A percentile compares a stretch with the other conserved stretches of the same genome.
phyloP scores from a whole-genome alignment of 1,139 yeast species.

The Saccharomyces hybrid region DNA sequence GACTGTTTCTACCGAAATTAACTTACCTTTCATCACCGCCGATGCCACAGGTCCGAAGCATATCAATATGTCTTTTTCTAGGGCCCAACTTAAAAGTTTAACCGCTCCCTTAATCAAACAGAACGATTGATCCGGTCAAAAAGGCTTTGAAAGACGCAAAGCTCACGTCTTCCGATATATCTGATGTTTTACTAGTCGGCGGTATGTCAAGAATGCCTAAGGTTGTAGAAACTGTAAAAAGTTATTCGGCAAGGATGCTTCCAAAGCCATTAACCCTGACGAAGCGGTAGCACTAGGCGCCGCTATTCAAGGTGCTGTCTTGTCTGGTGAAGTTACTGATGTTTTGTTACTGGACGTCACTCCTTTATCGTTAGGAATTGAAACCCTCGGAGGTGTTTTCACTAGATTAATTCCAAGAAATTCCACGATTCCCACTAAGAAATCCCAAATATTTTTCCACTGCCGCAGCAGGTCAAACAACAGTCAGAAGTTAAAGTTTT shows the following conservation, averaged over 20 bases:
- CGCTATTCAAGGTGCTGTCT: constrained; percentile 98
- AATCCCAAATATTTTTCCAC: constrained; percentile 96
- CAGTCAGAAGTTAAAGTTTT: constrained; percentile 97
- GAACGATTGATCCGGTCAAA: constrained; percentile 93
- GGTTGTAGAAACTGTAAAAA: constrained; percentile 93
- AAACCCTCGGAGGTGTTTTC: constrained; percentile 98
- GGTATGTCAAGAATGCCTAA: constrained; percentile 99
- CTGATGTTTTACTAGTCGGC: constrained; percentile 96
- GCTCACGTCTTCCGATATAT: constrained; percentile 72
- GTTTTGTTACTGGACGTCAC: constrained; percentile 92
- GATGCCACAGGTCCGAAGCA: constrained; percentile 8
- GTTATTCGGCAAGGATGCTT: constrained; percentile 90
- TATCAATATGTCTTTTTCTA: constrained; percentile 55
- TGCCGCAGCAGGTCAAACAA: constrained; percentile 97
- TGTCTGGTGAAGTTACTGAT: constrained; percentile 97
- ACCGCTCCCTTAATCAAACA: constrained; percentile 90
- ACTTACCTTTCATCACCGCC: constrained; percentile 7
- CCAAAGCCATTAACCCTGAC: constrained; percentile 98
- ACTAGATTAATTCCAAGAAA: constrained; percentile 96
- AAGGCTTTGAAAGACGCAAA: constrained; percentile 97
- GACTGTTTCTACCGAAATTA: constrained; percentile 50
- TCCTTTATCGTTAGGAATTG: constrained; percentile 95
- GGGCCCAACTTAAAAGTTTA: constrained; percentile 87
- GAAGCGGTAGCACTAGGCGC: constrained; percentile 99
- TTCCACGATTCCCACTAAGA: constrained; percentile 96